phyloP scores from a whole-genome alignment of 371 early-diverging fungal genomes.

The Lichtheimia corymbifera region DNA sequence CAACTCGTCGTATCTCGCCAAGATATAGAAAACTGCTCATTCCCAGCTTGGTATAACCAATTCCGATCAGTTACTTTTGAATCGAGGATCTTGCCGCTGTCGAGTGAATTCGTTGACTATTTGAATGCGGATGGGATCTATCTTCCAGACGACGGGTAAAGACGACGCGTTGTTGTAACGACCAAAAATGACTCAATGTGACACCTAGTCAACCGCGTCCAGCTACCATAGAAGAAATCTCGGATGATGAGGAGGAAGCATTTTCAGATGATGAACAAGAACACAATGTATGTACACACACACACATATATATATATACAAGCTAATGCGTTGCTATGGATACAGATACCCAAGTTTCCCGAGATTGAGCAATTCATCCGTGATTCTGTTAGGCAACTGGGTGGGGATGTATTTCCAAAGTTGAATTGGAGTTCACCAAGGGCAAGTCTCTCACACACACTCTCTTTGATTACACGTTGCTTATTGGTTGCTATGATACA shows the following conservation, averaged over 20 bases:
- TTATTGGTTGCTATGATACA: neutral
- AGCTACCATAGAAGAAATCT: slow-evolving; percentile 45
- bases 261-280: slow-evolving; percentile 26
- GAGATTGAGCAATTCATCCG: slow-evolving; percentile 61
- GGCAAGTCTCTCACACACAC: slow-evolving; percentile 46
- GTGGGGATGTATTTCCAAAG: slow-evolving; percentile 89
- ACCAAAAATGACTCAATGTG: neutral
- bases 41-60: slow-evolving; percentile 76
- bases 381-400: slow-evolving; percentile 68
- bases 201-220: slow-evolving; percentile 39
- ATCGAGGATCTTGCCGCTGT: slow-evolving; percentile 69
- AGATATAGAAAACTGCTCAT: slow-evolving; percentile 72
- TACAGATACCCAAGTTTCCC: slow-evolving; percentile 58
- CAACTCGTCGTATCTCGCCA: slow-evolving; percentile 22
- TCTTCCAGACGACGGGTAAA: slow-evolving; percentile 69
- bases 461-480: neutral
- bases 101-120: slow-evolving; percentile 78
- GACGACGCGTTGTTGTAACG: neutral
- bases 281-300: neutral
- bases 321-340: neutral
- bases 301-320: neutral
- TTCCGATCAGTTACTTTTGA: slow-evolving; percentile 68
- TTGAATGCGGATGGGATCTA: slow-evolving; percentile 83
- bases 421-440: slow-evolving; percentile 94
- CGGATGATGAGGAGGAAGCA: slow-evolving; percentile 42